These are phyloP conservation scores for Penicillium sp. DNA, from an alignment of 2,329 filamentous ascomycete genomes.

Conservation along the genomic window DNA sequence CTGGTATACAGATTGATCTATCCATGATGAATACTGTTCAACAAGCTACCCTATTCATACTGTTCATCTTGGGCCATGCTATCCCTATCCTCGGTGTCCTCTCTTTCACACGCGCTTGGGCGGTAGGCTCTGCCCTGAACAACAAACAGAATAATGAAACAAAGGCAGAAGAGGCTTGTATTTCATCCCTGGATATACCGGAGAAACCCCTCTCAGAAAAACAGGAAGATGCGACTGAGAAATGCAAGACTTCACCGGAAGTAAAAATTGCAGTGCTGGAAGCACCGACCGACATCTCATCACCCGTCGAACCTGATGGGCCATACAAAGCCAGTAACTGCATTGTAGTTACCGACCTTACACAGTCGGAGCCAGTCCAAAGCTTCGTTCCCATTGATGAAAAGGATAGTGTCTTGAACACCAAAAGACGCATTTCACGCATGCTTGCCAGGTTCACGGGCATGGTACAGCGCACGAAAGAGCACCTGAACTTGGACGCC, in stretches of 20 bases:
- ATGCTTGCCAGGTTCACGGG: not conserved
- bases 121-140: not conserved
- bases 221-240: not conserved
- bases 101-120: constrained; percentile 2
- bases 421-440: not conserved
- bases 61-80: constrained; percentile 65
- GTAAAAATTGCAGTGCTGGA: not conserved
- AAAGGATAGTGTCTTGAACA: not conserved
- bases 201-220: not conserved
- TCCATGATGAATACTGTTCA: constrained; percentile 66
- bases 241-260: not conserved
- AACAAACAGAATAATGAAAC: not conserved
- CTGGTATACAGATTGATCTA: constrained; percentile 40
- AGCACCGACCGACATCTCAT: not conserved
- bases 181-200: not conserved
- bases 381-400: not conserved
- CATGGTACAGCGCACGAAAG: not conserved
- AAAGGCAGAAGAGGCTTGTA: not conserved
- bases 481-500: not conserved
- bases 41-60: constrained; percentile 63
- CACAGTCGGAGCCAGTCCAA: not conserved
- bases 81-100: constrained; percentile 56
- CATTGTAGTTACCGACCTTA: not conserved
- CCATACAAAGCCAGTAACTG: not conserved
- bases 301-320: not conserved